Evolutionary conservation across 257 asterid genomes (phyloP).

Genomic region (Datura wrightii): DNA sequence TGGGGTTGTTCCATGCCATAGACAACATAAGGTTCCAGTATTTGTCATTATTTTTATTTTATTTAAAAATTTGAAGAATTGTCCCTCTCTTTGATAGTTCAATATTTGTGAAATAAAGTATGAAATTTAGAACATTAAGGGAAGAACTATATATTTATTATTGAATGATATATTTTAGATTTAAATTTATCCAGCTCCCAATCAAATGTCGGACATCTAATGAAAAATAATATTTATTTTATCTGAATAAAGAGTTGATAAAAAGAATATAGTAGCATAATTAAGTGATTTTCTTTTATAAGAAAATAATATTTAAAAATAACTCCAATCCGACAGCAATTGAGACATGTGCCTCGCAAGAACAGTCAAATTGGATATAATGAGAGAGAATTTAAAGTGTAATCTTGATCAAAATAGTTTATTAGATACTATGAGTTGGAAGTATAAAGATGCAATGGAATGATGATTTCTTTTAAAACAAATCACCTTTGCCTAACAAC

Average conservation of each 20-base stretch:
- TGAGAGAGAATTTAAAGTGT: not conserved
- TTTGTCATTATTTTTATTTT: not conserved
- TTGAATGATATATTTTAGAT: not conserved
- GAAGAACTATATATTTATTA: not conserved
- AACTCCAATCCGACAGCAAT: not conserved
- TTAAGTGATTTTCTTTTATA: not conserved
- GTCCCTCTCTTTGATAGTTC: not conserved
- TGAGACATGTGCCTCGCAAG: not conserved
- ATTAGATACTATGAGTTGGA: slow-evolving; percentile 36
- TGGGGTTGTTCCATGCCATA: slow-evolving; percentile 27
- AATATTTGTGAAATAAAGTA: not conserved
- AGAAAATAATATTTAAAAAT: not conserved
- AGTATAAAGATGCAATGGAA: slow-evolving; percentile 29
- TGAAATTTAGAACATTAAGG: not conserved
- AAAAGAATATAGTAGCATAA: not conserved
- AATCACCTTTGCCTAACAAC: slow-evolving; percentile 49
- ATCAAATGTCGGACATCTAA: not conserved
- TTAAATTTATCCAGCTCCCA: not conserved
- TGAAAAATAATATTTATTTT: no score
- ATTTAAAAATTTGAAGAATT: not conserved
- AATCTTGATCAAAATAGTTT: slow-evolving; percentile 24
- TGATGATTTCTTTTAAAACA: slow-evolving; percentile 33
- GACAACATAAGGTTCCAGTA: not conserved
- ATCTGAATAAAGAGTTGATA: not conserved
- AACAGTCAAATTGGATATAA: not conserved